Percentiles rank a stretch among this genome's conserved stretches.
Evolutionary conservation across 177 flowering plant genomes (phyloP).

Genomic region (Vitis hybrid): DNA sequence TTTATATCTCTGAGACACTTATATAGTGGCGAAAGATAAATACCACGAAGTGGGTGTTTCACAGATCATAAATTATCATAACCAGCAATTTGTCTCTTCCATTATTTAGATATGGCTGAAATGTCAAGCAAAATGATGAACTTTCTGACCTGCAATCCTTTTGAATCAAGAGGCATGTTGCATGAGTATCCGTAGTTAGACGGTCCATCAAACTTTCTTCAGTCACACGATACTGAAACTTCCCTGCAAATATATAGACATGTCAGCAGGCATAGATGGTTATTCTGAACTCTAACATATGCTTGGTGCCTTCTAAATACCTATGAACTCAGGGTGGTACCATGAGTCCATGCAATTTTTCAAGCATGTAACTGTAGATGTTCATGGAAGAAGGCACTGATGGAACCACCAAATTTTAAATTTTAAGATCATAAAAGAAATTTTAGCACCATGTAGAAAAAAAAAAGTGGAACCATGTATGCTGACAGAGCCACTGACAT

Average conservation of each 20-base stretch:
- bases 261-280: background rate
- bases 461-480: background rate
- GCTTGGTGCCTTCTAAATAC: background rate
- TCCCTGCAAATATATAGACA: constrained; percentile 15
- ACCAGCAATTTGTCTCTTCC: too few relatives aligned
- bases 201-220: constrained; percentile 61
- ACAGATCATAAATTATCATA: too few relatives aligned
- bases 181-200: constrained; percentile 41
- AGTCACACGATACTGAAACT: constrained; percentile 54
- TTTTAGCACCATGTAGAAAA: background rate
- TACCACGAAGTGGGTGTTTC: too few relatives aligned
- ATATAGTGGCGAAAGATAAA: too few relatives aligned
- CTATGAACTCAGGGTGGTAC: background rate
- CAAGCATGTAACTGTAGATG: too few relatives aligned
- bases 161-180: constrained; percentile 30
- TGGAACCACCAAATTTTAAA: background rate
- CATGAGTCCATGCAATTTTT: background rate
- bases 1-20: too few relatives aligned
- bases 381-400: background rate
- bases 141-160: constrained; percentile 42
- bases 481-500: too few relatives aligned
- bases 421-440: background rate
- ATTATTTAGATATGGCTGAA: too few relatives aligned
- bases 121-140: background rate
- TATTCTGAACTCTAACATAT: background rate